Evolutionary conservation across 495 filamentous ascomycete genomes (phyloP), one percentile per base, ranked within the genome.

Genomic region (Friedmanniomyces simplex): DNA sequence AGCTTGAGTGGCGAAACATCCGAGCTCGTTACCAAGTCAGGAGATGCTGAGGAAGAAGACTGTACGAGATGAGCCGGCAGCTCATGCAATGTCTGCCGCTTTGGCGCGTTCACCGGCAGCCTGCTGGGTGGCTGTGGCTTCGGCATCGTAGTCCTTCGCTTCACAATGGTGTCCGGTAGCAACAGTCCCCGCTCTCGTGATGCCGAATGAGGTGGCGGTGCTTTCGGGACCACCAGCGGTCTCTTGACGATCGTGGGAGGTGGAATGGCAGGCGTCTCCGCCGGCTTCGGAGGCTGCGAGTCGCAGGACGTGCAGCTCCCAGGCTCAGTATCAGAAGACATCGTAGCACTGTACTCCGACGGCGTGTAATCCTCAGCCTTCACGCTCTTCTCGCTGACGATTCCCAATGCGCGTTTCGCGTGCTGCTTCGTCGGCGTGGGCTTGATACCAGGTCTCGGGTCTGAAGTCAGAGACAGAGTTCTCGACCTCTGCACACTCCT

Each of bases 281-380:
- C 39, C 18, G 39, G 14, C 39, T 48, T 56, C 16, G 54, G 43
- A 3, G n/a, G 25, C 10, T 32, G 32, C 18, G 34, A 28, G 2
- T 21, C 14, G 18, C 18, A 3, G 32, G 52, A 21, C 21, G 52
- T 30, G 12, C 8, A 8, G 28, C 42, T 43, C 18, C 39, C 39
- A 49, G 11, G 37, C 7, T 58, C 50, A 1, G 5, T n/a, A 20
- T 59, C 61, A 2, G 56, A 62, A 5, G 60, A 58, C 1, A 45
- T 52, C 11, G 60, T 62, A 6, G 60, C 41, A 43, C 61, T 63
- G 42, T 63, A 63, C 52, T 59, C 61, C 25, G 61, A 63, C 2
- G 61, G 45, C 12, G 51, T 50, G 21, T 63, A 55, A 14, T 56
- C 37, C 11, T 58, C 53, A 11, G 24, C 28, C 20, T 36, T 11